Percentiles rank a stretch among this genome's conserved stretches.
These are phyloP conservation scores for Basidiobolus meristosporus DNA, from an alignment of 371 early-diverging fungal genomes.

Conservation along the genomic window DNA sequence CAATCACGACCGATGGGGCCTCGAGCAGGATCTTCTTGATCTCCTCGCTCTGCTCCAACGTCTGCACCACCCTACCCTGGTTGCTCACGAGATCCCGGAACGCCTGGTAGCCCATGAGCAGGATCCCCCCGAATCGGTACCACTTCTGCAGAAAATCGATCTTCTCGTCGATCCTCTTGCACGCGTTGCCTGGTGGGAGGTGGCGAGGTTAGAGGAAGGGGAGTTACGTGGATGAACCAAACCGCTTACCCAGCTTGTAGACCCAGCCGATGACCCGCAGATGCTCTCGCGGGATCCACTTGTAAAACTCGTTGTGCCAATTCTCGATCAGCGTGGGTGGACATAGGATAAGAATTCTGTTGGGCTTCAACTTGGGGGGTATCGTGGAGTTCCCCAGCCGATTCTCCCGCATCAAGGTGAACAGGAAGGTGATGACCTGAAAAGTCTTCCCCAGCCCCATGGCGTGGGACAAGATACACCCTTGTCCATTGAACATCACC, in stretches of 20 bases:
- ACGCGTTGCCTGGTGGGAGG: no score
- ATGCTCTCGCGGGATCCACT: conserved; percentile 28
- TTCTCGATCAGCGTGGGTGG: conserved; percentile 55
- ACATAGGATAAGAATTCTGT: conserved; percentile 51
- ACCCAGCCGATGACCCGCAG: not conserved
- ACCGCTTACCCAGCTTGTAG: not conserved
- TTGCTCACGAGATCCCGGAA: conserved; percentile 19
- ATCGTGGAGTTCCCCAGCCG: conserved; percentile 10
- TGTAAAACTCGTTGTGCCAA: conserved; percentile 54
- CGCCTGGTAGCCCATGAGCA: conserved; percentile 39
- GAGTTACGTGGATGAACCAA: not conserved
- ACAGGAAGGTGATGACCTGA: conserved; percentile 54
- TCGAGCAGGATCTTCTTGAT: conserved; percentile 14
- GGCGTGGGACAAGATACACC: conserved; percentile 74
- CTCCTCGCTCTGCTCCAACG: conserved; percentile 1
- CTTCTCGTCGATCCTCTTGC: no score
- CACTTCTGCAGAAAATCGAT: not conserved
- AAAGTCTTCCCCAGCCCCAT: conserved; percentile 87
- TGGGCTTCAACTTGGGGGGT: conserved; percentile 21
- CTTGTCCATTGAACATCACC: conserved; percentile 32
- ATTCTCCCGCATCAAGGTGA: conserved; percentile 30
- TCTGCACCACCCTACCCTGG: conserved; percentile 1
- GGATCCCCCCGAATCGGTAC: conserved; percentile 25
- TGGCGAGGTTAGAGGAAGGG: no score
- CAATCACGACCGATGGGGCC: conserved; percentile 49